Conservation (phyloP, 805 yeast genomes). For the Ogataea pini region DNA sequence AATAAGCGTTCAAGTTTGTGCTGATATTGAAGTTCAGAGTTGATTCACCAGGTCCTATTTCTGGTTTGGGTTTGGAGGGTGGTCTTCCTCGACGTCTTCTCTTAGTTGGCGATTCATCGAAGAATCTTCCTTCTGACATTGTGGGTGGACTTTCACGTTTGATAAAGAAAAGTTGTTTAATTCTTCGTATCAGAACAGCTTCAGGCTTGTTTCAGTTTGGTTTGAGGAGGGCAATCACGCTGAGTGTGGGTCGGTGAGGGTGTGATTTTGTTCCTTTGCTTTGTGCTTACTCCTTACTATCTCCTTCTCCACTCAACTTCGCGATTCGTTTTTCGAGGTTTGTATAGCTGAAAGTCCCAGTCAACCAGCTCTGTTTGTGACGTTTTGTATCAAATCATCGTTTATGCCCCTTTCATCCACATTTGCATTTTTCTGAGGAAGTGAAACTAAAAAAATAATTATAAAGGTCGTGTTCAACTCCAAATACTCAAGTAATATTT, state of each 20-base stretch:
- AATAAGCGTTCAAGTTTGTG: conserved; percentile 25
- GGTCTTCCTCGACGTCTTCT: conserved; percentile 35
- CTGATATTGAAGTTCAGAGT: conserved; percentile 26
- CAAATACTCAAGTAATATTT: not conserved
- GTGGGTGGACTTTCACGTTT: not conserved
- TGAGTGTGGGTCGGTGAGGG: too few relatives aligned
- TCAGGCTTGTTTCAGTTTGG: conserved; percentile 3
- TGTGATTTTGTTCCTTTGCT: too few relatives aligned
- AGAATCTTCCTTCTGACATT: conserved; percentile 20
- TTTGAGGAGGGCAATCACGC: not conserved
- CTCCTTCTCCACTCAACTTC: too few relatives aligned
- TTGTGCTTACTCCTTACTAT: too few relatives aligned
- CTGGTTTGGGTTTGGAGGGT: conserved; percentile 25
- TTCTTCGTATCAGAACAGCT: not conserved
- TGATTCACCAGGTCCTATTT: conserved; percentile 29
- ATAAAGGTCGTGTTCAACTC: not conserved
- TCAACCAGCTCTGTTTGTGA: too few relatives aligned
- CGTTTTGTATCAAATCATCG: not conserved
- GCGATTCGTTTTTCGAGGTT: too few relatives aligned
- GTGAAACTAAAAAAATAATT: conserved; percentile 6
- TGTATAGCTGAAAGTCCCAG: too few relatives aligned
- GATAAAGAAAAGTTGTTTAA: not conserved
- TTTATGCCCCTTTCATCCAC: conserved; percentile 7
- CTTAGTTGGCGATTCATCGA: conserved; percentile 25
- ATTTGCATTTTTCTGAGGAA: not conserved